Percentiles rank a stretch among this genome's conserved stretches.
These are phyloP conservation scores for Spathaspora passalidarum DNA, from an alignment of 805 yeast species.

Conservation along the genomic window DNA sequence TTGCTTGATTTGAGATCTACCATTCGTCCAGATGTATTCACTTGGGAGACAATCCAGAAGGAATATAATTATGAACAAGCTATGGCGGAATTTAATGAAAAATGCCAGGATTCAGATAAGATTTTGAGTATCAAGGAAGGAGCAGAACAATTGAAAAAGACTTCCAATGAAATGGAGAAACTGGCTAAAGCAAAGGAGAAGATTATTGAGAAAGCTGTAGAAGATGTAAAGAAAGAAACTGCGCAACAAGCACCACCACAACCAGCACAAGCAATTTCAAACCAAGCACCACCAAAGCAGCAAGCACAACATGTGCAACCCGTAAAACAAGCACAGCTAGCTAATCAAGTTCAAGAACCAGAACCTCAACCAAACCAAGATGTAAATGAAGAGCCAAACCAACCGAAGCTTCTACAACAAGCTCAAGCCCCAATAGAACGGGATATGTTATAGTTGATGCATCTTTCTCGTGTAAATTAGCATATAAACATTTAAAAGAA, in stretches of 20 bases:
- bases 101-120: not conserved
- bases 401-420: not conserved
- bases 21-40: slow-evolving; percentile 20
- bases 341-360: not conserved
- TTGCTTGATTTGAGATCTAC: slow-evolving; percentile 7
- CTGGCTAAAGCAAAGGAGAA: too few species aligned
- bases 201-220: not conserved
- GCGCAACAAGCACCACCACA: not conserved
- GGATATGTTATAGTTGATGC: not conserved
- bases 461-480: not conserved
- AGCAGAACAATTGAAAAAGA: not conserved
- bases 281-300: not conserved
- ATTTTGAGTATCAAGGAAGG: not conserved
- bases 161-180: not conserved
- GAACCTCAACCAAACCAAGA: not conserved
- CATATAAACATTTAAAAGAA: too few species aligned
- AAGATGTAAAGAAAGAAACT: not conserved
- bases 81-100: not conserved
- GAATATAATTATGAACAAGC: slow-evolving; percentile 9
- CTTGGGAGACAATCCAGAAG: slow-evolving; percentile 6
- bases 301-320: not conserved
- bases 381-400: not conserved
- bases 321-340: not conserved
- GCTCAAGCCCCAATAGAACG: not conserved
- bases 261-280: not conserved